These are phyloP conservation scores for Neostapfia colusana DNA, from an alignment of 176 grass and related monocot species.

Conservation along the genomic window DNA sequence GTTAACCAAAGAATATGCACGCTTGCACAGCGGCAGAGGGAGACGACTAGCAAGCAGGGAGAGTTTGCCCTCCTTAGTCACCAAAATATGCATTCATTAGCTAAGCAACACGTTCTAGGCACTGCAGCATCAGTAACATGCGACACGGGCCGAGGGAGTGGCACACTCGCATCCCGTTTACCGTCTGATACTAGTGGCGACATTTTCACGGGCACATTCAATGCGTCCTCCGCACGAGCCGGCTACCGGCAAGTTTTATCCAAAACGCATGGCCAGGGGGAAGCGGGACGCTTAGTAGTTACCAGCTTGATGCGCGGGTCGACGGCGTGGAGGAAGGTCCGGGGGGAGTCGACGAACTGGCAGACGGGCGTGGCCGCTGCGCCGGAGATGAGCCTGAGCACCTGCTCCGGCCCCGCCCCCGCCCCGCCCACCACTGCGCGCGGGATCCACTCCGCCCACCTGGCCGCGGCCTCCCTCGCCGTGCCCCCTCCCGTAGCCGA, in stretches of 20 bases:
- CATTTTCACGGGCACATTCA: constrained; percentile 9
- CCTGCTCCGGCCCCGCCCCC: constrained; percentile 54
- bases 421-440: constrained; percentile 35
- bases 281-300: neutral
- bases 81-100: neutral
- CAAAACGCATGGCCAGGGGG: neutral
- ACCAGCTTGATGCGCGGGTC: constrained; percentile 96
- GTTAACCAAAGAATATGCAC: neutral
- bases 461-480: constrained; percentile 15
- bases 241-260: neutral
- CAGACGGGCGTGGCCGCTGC: constrained; percentile 82
- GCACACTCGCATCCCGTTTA: neutral
- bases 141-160: neutral
- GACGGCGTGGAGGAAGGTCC: constrained; percentile 89
- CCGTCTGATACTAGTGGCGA: neutral
- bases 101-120: neutral
- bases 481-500: constrained; percentile 7
- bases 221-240: neutral
- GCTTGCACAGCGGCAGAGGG: neutral
- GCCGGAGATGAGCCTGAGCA: constrained; percentile 81
- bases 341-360: constrained; percentile 83
- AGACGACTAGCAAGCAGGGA: neutral
- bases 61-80: neutral
- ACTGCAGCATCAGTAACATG: neutral
- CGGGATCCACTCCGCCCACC: constrained; percentile 73